Conservation (phyloP, 139 green algal genomes). For the Tetradesmus obliquus region DNA sequence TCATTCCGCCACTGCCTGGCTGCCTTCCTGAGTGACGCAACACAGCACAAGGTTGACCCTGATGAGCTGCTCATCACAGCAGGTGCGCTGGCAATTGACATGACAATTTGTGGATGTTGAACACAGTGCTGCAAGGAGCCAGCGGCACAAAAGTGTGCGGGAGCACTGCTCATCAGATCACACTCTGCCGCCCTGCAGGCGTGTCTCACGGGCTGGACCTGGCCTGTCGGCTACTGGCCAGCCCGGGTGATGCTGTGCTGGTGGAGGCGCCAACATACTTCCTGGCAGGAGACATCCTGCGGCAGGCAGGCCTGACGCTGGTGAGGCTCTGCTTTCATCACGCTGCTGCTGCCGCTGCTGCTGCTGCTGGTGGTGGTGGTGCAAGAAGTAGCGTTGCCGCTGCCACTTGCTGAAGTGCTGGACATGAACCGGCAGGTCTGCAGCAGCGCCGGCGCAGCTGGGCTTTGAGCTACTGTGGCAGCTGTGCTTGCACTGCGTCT, state of each 20-base stretch:
- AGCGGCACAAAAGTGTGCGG: not conserved
- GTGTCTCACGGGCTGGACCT: conserved; percentile 61
- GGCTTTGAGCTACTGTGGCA: too few relatives aligned
- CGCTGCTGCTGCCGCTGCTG: not conserved
- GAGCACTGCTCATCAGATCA: not conserved
- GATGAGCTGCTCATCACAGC: conserved; percentile 56
- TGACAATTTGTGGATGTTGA: too few relatives aligned
- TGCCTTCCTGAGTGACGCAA: conserved; percentile 48
- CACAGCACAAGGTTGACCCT: conserved; percentile 32
- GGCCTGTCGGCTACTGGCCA: conserved; percentile 33
- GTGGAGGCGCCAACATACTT: conserved; percentile 65
- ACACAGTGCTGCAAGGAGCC: too few relatives aligned
- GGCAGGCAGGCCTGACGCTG: not conserved
- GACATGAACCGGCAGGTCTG: too few relatives aligned
- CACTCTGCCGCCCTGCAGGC: conserved; percentile 28
- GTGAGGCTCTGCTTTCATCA: not conserved
- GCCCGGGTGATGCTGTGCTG: conserved; percentile 50
- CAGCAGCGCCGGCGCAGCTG: too few relatives aligned
- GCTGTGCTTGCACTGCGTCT: too few relatives aligned
- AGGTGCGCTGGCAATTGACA: conserved; percentile 16
- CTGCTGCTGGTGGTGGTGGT: not conserved
- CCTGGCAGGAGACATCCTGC: conserved; percentile 49
- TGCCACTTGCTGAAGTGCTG: not conserved
- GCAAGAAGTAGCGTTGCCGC: not conserved
- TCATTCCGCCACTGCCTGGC: conserved; percentile 53